Percentiles rank a stretch among this genome's conserved stretches.
Evolutionary conservation across 1,284 basidiomycete species (phyloP).

Genomic region (Tremellales sp.): DNA sequence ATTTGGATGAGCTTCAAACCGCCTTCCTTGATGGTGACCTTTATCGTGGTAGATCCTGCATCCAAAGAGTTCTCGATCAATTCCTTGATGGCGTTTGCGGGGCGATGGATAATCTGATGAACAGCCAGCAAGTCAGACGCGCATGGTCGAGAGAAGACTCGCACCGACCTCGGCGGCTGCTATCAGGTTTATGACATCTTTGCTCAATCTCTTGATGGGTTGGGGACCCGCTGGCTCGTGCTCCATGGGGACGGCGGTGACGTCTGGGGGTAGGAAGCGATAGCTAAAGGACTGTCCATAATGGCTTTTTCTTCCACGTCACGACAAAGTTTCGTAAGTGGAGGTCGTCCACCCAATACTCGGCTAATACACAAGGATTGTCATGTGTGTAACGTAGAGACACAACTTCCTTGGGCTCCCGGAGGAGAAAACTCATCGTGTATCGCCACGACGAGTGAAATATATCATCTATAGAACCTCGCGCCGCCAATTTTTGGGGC

Average conservation of each 20-base stretch:
- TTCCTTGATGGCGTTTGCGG: slow-evolving; percentile 94
- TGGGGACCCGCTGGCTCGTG: slow-evolving; percentile 30
- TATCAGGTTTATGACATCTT: slow-evolving; percentile 58
- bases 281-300: too few relatives aligned
- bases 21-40: slow-evolving; percentile 87
- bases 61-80: slow-evolving; percentile 93
- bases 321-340: not conserved
- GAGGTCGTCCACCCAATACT: not conserved
- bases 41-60: slow-evolving; percentile 82
- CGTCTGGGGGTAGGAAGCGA: too few relatives aligned
- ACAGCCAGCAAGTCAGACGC: not conserved
- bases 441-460: too few relatives aligned
- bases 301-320: not conserved
- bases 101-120: slow-evolving; percentile 86
- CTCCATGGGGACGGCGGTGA: too few relatives aligned
- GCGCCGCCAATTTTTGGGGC: too few relatives aligned
- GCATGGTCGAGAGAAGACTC: not conserved
- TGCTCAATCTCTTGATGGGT: slow-evolving; percentile 50
- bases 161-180: slow-evolving; percentile 57
- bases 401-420: not conserved
- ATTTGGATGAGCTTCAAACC: slow-evolving; percentile 94
- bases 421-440: too few relatives aligned
- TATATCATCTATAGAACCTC: too few relatives aligned
- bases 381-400: not conserved
- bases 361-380: too few relatives aligned